Conservation (phyloP, 2,329 filamentous ascomycete species). For the Sclerotinia spermophila region DNA sequence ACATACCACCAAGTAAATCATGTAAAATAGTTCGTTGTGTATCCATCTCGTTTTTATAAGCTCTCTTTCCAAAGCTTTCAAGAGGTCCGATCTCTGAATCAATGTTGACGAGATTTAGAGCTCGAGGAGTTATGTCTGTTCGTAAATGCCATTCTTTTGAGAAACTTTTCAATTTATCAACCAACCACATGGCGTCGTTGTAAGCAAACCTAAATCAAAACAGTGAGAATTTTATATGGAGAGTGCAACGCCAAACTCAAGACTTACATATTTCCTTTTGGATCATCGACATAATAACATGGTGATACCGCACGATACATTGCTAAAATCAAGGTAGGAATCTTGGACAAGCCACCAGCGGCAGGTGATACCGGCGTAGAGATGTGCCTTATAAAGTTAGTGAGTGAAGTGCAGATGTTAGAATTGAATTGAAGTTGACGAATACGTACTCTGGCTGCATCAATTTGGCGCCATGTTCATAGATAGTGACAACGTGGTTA, state of each 20-base stretch:
- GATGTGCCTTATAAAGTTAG: conserved; percentile 25
- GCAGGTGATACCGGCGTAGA: conserved; percentile 60
- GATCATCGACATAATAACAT: conserved; percentile 64
- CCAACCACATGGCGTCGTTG: conserved; percentile 63
- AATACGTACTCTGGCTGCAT: conserved; percentile 46
- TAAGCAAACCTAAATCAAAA: conserved; percentile 54
- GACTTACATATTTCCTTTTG: conserved; percentile 61
- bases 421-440: neutral
- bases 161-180: conserved; percentile 53
- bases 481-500: conserved; percentile 56
- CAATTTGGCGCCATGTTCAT: conserved; percentile 60
- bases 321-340: conserved; percentile 71
- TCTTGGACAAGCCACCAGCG: conserved; percentile 63
- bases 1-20: conserved; percentile 54
- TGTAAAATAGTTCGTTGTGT: conserved; percentile 59
- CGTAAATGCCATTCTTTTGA: conserved; percentile 50
- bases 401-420: conserved; percentile 37
- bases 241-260: neutral
- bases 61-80: conserved; percentile 57
- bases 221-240: conserved; percentile 4
- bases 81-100: conserved; percentile 59
- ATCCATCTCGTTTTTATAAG: conserved; percentile 58
- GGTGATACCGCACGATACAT: conserved; percentile 75
- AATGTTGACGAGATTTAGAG: conserved; percentile 53
- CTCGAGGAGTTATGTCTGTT: conserved; percentile 48